phyloP scores from a whole-genome alignment of 345 rosid species.

The Salix dunnii region DNA sequence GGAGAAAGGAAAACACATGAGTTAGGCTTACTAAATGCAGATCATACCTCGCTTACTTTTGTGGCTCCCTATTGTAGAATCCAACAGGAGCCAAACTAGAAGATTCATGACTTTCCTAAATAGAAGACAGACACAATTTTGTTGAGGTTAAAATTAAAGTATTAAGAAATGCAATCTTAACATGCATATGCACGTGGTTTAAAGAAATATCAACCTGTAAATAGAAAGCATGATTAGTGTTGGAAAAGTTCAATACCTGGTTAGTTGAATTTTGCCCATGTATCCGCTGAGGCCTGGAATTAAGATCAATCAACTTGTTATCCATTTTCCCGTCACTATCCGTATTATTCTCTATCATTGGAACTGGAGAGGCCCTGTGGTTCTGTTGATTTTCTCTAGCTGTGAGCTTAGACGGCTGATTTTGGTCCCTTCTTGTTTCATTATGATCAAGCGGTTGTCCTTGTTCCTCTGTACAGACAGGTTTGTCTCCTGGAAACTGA shows the following conservation, averaged over 20 bases:
- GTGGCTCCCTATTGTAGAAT: conserved; percentile 56
- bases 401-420: conserved; percentile 25
- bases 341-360: conserved; percentile 33
- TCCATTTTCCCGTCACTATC: conserved; percentile 44
- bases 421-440: conserved; percentile 39
- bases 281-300: conserved; percentile 57
- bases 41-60: conserved; percentile 52
- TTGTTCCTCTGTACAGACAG: conserved; percentile 42
- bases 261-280: conserved; percentile 49
- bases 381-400: conserved; percentile 46
- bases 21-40: neutral
- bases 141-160: neutral
- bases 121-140: neutral
- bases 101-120: conserved; percentile 49
- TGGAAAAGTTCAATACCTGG: conserved; percentile 36
- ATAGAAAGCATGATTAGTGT: conserved; percentile 1
- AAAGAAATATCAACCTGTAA: neutral
- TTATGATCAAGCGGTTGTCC: conserved; percentile 28
- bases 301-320: conserved; percentile 63
- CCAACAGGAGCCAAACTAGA: conserved; percentile 54
- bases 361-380: conserved; percentile 33
- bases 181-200: neutral
- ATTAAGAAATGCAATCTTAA: neutral
- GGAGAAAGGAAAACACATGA: conserved; percentile 1
- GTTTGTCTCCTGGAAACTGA: conserved; percentile 79